phyloP scores from a whole-genome alignment of 2,329 filamentous ascomycete species.

The Ceratocystis colombiana region DNA sequence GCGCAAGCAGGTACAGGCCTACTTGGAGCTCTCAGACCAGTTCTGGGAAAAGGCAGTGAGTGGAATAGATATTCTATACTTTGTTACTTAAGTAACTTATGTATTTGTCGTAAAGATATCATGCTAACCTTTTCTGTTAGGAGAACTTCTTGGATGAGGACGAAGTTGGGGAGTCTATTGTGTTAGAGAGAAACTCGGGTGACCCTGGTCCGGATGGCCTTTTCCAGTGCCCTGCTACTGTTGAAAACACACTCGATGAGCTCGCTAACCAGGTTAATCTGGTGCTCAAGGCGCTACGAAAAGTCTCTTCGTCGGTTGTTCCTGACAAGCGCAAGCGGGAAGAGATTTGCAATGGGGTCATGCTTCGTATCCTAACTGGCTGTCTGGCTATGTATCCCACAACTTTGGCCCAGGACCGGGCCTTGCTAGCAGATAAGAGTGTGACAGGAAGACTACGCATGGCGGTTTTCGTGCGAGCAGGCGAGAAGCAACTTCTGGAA shows the following conservation, averaged over 20 bases:
- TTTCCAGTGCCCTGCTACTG: conserved; percentile 33
- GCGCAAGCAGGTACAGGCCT: conserved; percentile 36
- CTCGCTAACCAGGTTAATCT: conserved; percentile 43
- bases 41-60: conserved; percentile 39
- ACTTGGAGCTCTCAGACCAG: conserved; percentile 34
- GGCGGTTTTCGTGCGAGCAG: conserved; percentile 57
- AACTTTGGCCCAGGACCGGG: conserved; percentile 35
- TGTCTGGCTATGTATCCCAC: conserved; percentile 38
- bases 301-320: conserved; percentile 36
- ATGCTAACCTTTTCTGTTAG: conserved; percentile 27
- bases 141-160: conserved; percentile 49
- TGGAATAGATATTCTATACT: conserved; percentile 24
- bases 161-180: conserved; percentile 64
- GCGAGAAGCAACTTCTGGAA: conserved; percentile 59
- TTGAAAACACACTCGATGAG: conserved; percentile 41
- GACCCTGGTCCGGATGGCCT: conserved; percentile 44
- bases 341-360: conserved; percentile 36
- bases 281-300: conserved; percentile 42
- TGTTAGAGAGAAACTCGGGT: conserved; percentile 48
- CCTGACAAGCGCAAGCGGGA: conserved; percentile 44
- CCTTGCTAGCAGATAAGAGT: conserved; percentile 31
- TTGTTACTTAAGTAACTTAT: not conserved
- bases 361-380: conserved; percentile 35
- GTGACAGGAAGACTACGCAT: conserved; percentile 40
- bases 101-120: not conserved